Percentiles rank a stretch among this genome's conserved stretches.
phyloP scores from a whole-genome alignment of 192 early-diverging fungal species.

The Geranomyces variabilis region DNA sequence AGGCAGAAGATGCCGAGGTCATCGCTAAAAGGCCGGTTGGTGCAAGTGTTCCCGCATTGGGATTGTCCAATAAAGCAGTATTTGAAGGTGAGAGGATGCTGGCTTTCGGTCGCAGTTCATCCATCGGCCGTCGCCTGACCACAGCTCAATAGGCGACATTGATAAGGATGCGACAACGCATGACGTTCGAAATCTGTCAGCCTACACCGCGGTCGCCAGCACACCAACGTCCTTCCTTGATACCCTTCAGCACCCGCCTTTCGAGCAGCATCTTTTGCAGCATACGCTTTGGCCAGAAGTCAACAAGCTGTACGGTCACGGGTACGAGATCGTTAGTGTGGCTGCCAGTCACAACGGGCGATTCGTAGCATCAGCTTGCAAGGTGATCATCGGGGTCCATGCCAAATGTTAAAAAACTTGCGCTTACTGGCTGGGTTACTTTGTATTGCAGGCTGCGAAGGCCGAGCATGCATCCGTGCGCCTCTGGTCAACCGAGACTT shows the following conservation, averaged over 20 bases:
- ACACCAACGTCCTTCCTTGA: constrained; percentile 28
- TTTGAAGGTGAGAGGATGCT: constrained; percentile 20
- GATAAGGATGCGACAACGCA: constrained; percentile 1
- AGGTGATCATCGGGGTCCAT: constrained; percentile 42
- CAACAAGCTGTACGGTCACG: constrained; percentile 97
- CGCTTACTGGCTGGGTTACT: neutral
- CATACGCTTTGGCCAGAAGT: constrained; percentile 95
- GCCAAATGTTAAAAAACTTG: constrained; percentile 2
- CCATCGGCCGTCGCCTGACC: neutral
- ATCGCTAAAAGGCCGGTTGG: constrained; percentile 60
- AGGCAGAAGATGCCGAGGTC: neutral
- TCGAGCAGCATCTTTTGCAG: constrained; percentile 87
- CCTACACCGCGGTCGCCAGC: constrained; percentile 37
- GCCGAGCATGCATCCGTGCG: constrained; percentile 75
- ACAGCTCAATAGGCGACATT: constrained; percentile 16
- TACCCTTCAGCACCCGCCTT: constrained; percentile 62
- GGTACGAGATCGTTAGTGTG: constrained; percentile 84
- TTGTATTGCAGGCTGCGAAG: constrained; percentile 54
- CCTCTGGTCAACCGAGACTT: constrained; percentile 67
- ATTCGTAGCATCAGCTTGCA: constrained; percentile 76
- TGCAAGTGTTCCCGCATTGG: constrained; percentile 86
- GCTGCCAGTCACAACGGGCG: constrained; percentile 72
- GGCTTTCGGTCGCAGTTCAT: neutral
- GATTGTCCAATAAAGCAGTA: constrained; percentile 95
- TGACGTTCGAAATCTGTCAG: constrained; percentile 41